A percentile compares a stretch with the other conserved stretches of the same genome.
These are phyloP conservation scores for Dendrocalamus latiflorus DNA, from an alignment of 202 grass and related monocot species.

Conservation along the genomic window DNA sequence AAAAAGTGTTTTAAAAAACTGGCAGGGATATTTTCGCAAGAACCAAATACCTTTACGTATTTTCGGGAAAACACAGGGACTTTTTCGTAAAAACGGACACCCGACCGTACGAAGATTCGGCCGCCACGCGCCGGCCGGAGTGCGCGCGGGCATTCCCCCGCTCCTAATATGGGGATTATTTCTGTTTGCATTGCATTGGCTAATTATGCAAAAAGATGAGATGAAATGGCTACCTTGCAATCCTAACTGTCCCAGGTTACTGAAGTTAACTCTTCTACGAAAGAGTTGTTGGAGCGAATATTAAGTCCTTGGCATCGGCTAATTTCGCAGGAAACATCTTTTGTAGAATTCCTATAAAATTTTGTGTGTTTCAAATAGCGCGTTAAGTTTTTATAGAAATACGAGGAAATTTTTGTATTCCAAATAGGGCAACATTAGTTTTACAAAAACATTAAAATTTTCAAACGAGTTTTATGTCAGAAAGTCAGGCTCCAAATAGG, in stretches of 20 bases:
- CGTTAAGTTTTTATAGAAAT: background rate
- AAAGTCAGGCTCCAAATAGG: too few relatives aligned
- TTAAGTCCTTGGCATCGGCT: background rate
- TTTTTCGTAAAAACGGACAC: too few relatives aligned
- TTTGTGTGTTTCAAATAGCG: background rate
- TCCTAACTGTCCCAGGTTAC: background rate
- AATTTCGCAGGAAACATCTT: background rate
- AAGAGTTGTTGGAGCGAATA: background rate
- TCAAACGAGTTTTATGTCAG: background rate
- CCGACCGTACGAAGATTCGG: too few relatives aligned
- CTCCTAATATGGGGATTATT: too few relatives aligned
- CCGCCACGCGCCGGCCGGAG: too few relatives aligned
- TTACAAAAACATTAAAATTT: background rate
- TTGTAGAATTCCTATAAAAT: background rate
- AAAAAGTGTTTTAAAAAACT: too few relatives aligned
- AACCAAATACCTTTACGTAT: too few relatives aligned
- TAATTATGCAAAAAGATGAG: background rate
- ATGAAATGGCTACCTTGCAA: background rate
- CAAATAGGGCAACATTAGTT: too few relatives aligned
- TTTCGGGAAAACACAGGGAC: too few relatives aligned
- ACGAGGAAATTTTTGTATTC: background rate
- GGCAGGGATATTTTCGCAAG: too few relatives aligned
- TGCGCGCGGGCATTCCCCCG: too few relatives aligned
- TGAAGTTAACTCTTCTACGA: background rate
- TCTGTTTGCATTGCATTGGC: background rate